Percentiles rank a stretch among this genome's conserved stretches.
Evolutionary conservation across 2,329 filamentous ascomycete species (phyloP).

Genomic region (Trichothecium sympodiale): DNA sequence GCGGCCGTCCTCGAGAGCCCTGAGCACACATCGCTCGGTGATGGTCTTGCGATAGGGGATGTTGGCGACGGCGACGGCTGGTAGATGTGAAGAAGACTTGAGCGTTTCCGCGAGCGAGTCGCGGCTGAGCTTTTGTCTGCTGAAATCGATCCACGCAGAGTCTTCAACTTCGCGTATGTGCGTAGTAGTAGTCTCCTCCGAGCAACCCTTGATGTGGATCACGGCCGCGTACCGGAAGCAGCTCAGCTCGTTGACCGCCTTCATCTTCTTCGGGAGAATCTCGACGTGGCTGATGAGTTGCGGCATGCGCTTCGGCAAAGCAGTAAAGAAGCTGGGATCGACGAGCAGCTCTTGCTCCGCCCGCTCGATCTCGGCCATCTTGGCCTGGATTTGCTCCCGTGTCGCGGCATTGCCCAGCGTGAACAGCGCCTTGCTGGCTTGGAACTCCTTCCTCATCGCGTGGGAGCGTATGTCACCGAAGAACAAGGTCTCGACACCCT

Average conservation of each 20-base stretch:
- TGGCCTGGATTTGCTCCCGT: conserved; percentile 4
- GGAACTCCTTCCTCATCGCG: conserved; percentile 9
- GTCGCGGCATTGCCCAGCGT: not conserved
- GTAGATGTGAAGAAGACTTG: not conserved
- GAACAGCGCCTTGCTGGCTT: conserved; percentile 4
- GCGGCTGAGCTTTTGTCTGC: conserved; percentile 3
- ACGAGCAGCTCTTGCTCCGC: conserved; percentile 12
- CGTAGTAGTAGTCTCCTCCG: not conserved
- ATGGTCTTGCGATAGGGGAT: conserved; percentile 18
- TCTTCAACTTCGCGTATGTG: conserved; percentile 2
- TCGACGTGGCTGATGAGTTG: conserved; percentile 11
- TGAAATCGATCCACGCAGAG: conserved; percentile 12
- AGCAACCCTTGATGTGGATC: conserved; percentile 6
- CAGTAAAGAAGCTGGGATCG: conserved; percentile 14
- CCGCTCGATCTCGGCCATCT: conserved; percentile 7
- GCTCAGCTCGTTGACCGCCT: conserved; percentile 14
- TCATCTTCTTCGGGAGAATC: conserved; percentile 15
- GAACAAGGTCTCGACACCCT: conserved; percentile 6
- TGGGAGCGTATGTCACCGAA: conserved; percentile 12
- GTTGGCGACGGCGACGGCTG: conserved; percentile 10
- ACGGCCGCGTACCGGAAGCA: conserved; percentile 14
- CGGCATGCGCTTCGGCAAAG: conserved; percentile 6
- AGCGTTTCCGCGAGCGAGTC: conserved; percentile 6
- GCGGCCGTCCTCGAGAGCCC: conserved; percentile 5
- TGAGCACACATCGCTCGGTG: conserved; percentile 13